Base-by-base conservation (phyloP, 768 basidiomycete species). In the Hericium alpestre region DNA sequence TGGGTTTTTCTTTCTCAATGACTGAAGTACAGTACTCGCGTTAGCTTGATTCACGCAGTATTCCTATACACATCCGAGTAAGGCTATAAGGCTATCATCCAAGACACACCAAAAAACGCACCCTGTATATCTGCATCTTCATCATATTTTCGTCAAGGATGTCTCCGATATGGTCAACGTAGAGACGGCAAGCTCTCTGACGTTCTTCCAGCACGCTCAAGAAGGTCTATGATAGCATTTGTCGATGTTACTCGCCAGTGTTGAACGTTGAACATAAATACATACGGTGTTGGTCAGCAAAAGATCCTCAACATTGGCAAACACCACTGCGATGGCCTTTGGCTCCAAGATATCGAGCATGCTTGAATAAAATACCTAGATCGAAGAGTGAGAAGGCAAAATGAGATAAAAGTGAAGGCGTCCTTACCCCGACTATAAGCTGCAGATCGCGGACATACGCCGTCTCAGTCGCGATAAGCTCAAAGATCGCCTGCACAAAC, bases 251-350 rank as follows among this genome's bases (percentile, higher is more conserved):
- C 32, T 41, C 48, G 25, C 39, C 16, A 6, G 52, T 16, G 37
- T 6, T 25, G n/a, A 11, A 11, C 37, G 37, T 6, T 22, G n/a
- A 11, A 11, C 37, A 56, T 11, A 15, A 40, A 48, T 16, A n/a
- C 8, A 51, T 64, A 88, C 90, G 11, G 91, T 95, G 63, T 95
- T 94, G 43, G 83, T 87, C 32, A 97, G 70, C 3, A 97, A 74
- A 51, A 97, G 84, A 63, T 97, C 94, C 66, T 98, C 94, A 22
- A 97, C 77, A 64, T 98, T 98, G 5, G 88, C 88, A 65, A 97
- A 98, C 16, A 98, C 82, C 48, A 86, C 86, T 2, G 79, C 84
- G 18, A 86, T 78, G 5, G 90, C 89, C 65, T 90, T 90, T 56
- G 76, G 74, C 3, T 89, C 86, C 7, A 97, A 73, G 15, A 89